These are phyloP conservation scores for Stylonectria norvegica DNA, from an alignment of 2,329 filamentous ascomycete species.

Conservation along the genomic window DNA sequence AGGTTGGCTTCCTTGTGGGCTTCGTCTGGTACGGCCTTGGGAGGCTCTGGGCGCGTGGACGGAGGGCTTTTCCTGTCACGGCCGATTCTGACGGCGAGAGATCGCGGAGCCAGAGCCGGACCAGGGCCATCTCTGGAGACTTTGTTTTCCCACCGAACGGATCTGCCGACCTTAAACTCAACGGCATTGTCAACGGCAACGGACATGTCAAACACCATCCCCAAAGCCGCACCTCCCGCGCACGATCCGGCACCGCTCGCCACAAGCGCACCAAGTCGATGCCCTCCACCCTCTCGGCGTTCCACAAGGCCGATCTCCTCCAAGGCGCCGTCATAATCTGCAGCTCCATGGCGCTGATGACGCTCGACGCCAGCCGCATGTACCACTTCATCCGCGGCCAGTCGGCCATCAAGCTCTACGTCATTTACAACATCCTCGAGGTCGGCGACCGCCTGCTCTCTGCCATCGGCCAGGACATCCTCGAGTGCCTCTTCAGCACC, in stretches of 20 bases:
- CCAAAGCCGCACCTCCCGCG: conserved; percentile 22
- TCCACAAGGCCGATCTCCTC: conserved; percentile 92
- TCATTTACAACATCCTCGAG: conserved; percentile 97
- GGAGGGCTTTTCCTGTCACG: too few relatives aligned
- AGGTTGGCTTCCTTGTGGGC: conserved; percentile 65
- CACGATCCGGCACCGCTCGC: conserved; percentile 38
- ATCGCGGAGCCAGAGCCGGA: conserved; percentile 40
- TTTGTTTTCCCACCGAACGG: conserved; percentile 2
- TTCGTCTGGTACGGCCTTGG: conserved; percentile 80
- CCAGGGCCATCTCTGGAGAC: conserved; percentile 18
- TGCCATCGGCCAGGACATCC: conserved; percentile 89
- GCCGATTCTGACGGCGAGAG: conserved; percentile 36
- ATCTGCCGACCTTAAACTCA: conserved; percentile 7
- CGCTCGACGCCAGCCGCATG: conserved; percentile 92
- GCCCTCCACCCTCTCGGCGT: conserved; percentile 78
- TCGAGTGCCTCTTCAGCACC: conserved; percentile 90
- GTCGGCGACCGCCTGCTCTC: conserved; percentile 86
- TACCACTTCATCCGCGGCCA: conserved; percentile 97
- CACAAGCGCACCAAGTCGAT: conserved; percentile 78
- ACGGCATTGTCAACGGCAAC: conserved; percentile 8
- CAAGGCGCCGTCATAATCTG: conserved; percentile 85
- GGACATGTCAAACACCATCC: conserved; percentile 7
- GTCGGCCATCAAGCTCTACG: conserved; percentile 95
- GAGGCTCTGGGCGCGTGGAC: conserved; percentile 67
- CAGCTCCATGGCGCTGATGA: conserved; percentile 82